These are phyloP conservation scores for Alternaria sp. DNA, from an alignment of 2,329 filamentous ascomycete species.

Conservation along the genomic window DNA sequence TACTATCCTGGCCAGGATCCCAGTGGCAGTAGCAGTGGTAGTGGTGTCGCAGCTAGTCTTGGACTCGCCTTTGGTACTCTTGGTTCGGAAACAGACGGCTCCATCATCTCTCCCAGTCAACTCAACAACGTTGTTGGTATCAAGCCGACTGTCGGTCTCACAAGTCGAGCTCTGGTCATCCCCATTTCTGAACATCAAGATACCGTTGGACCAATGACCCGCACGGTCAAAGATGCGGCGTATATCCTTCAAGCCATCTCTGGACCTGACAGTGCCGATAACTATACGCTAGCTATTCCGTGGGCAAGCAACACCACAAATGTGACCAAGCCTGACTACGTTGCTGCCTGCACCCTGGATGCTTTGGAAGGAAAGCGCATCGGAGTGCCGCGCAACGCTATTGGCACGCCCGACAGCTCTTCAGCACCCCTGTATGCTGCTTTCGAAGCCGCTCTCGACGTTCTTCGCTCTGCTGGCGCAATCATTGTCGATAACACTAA, in stretches of 20 bases:
- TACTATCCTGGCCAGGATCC: constrained; percentile 71
- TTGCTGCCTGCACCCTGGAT: constrained; percentile 63
- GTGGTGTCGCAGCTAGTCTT: constrained; percentile 66
- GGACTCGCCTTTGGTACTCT: constrained; percentile 67
- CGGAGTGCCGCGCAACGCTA: constrained; percentile 68
- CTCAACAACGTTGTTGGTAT: constrained; percentile 71
- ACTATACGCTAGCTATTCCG: constrained; percentile 68
- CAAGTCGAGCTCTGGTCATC: constrained; percentile 68
- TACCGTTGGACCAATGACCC: constrained; percentile 65
- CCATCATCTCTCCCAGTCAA: constrained; percentile 65
- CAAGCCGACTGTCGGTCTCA: constrained; percentile 68
- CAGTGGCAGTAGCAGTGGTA: constrained; percentile 56
- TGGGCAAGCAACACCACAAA: constrained; percentile 47
- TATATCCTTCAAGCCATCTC: constrained; percentile 67
- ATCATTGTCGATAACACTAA: constrained; percentile 67
- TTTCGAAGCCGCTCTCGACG: constrained; percentile 64
- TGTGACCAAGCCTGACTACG: constrained; percentile 65
- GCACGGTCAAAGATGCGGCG: constrained; percentile 67
- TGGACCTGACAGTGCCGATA: constrained; percentile 61
- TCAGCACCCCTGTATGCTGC: constrained; percentile 56
- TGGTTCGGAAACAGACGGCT: constrained; percentile 70
- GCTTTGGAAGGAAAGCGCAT: constrained; percentile 67
- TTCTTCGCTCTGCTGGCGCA: constrained; percentile 65
- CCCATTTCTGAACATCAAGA: constrained; percentile 68
- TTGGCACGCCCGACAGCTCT: constrained; percentile 50